These are phyloP conservation scores for Edaphochlamys debaryana DNA, from an alignment of 139 green algal species.

Conservation along the genomic window DNA sequence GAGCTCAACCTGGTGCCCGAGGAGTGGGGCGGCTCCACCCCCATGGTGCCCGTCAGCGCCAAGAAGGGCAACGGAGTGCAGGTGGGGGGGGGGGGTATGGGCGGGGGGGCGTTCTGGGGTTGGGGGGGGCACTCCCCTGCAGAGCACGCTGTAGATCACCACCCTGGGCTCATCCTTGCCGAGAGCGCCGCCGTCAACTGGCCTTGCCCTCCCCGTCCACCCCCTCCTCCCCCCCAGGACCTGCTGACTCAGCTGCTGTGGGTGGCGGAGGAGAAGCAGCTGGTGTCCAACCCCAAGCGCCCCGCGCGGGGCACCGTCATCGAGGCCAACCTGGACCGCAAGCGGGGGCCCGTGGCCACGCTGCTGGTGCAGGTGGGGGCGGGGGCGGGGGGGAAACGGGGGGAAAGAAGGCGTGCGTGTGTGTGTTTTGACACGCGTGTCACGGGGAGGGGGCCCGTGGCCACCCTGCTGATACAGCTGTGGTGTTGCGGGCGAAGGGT, in stretches of 20 bases:
- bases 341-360: constrained; percentile 84
- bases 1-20: constrained; percentile 91
- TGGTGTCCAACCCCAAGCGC: constrained; percentile 80
- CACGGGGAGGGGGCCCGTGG: neutral
- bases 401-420: neutral
- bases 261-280: constrained; percentile 87
- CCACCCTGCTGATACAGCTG: no score
- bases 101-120: neutral
- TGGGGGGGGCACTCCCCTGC: no score
- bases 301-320: constrained; percentile 91
- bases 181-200: no score
- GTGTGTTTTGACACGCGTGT: neutral
- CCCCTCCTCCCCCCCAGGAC: no score
- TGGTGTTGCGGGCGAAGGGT: no score
- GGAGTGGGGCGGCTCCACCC: constrained; percentile 95
- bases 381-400: neutral
- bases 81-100: no score
- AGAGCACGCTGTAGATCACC: no score
- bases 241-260: constrained; percentile 71
- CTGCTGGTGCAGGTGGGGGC: constrained; percentile 84
- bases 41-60: constrained; percentile 90
- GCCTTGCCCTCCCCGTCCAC: no score
- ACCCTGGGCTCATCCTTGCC: no score
- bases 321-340: constrained; percentile 92
- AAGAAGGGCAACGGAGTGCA: constrained; percentile 80